These are phyloP conservation scores for Purpureocillium takamizusanense DNA, from an alignment of 2,329 filamentous ascomycete genomes.

Conservation along the genomic window DNA sequence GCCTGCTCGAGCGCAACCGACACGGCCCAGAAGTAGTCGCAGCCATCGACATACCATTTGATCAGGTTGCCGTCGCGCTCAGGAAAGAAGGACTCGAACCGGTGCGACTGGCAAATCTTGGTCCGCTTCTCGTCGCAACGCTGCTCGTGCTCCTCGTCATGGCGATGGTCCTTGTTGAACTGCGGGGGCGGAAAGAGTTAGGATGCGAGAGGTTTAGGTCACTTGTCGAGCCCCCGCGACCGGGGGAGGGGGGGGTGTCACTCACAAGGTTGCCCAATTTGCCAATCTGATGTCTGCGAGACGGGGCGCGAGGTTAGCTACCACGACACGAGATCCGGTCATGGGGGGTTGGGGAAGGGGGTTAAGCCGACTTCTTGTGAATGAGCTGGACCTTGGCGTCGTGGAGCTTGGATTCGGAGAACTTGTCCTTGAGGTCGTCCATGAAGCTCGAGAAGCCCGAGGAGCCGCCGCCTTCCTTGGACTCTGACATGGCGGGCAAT, in stretches of 20 bases:
- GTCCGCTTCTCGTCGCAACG: slow-evolving; percentile 72
- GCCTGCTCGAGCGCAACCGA: slow-evolving; percentile 83
- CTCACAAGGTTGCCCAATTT: slow-evolving; percentile 54
- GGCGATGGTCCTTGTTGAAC: slow-evolving; percentile 83
- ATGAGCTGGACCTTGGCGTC: slow-evolving; percentile 48
- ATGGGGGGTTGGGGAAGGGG: background rate
- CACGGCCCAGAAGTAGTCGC: slow-evolving; percentile 93
- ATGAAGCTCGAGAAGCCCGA: slow-evolving; percentile 24
- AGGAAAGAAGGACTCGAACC: slow-evolving; percentile 87
- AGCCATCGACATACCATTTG: slow-evolving; percentile 96
- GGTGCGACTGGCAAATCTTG: slow-evolving; percentile 61
- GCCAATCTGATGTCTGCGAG: slow-evolving; percentile 43
- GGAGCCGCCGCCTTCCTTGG: slow-evolving; percentile 12
- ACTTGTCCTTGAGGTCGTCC: slow-evolving; percentile 46
- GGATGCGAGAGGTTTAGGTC: background rate
- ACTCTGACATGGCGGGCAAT: slow-evolving; percentile 15
- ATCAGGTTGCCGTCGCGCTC: slow-evolving; percentile 75
- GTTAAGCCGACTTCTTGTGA: slow-evolving; percentile 45
- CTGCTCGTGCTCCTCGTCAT: slow-evolving; percentile 89
- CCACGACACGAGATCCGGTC: no score
- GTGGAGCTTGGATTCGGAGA: slow-evolving; percentile 43
- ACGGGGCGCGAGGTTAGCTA: background rate
- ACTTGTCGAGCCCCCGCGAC: background rate
- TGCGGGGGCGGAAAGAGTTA: slow-evolving; percentile 18
- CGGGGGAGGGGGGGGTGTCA: background rate